phyloP scores from a whole-genome alignment of 2,329 filamentous ascomycete species.

The Ophiostoma ulmi region DNA sequence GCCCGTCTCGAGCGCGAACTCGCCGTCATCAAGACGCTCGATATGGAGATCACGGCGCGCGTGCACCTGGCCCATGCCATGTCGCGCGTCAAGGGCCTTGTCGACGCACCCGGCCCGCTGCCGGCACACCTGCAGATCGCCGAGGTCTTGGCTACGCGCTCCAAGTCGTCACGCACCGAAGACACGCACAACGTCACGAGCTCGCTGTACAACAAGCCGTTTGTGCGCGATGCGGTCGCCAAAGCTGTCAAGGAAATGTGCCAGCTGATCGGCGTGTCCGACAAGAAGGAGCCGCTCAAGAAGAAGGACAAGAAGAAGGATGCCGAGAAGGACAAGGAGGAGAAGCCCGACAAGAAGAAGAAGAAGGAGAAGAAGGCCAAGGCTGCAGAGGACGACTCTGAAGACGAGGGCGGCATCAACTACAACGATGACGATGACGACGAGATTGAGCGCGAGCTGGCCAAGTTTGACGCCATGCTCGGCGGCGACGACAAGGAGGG shows the following conservation, averaged over 20 bases:
- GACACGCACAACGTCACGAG: constrained; percentile 60
- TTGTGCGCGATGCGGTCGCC: constrained; percentile 47
- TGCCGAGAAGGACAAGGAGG: not conserved
- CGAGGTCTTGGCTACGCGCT: constrained; percentile 41
- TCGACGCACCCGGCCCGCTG: constrained; percentile 46
- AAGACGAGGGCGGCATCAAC: constrained; percentile 33
- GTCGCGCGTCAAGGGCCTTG: constrained; percentile 49
- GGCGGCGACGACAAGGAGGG: constrained; percentile 30
- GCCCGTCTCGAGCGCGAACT: constrained; percentile 59
- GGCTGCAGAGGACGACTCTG: constrained; percentile 32
- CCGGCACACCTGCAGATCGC: constrained; percentile 29
- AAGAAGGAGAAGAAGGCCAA: constrained; percentile 27
- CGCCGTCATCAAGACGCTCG: constrained; percentile 53
- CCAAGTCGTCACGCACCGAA: constrained; percentile 48
- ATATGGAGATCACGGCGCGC: constrained; percentile 53
- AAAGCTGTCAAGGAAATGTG: constrained; percentile 48
- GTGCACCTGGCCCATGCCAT: constrained; percentile 53
- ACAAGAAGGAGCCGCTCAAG: constrained; percentile 32
- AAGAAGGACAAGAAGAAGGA: constrained; percentile 26
- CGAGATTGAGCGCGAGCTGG: constrained; percentile 23
- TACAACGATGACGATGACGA: constrained; percentile 33
- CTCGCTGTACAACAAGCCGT: constrained; percentile 48
- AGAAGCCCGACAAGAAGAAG: not conserved
- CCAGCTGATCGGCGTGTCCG: constrained; percentile 43
- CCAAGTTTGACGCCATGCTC: constrained; percentile 17